Percentiles rank a stretch among this genome's conserved stretches.
Evolutionary conservation across 164 flowering plant species (phyloP).

Genomic region (Tetrastigma voinierianum): DNA sequence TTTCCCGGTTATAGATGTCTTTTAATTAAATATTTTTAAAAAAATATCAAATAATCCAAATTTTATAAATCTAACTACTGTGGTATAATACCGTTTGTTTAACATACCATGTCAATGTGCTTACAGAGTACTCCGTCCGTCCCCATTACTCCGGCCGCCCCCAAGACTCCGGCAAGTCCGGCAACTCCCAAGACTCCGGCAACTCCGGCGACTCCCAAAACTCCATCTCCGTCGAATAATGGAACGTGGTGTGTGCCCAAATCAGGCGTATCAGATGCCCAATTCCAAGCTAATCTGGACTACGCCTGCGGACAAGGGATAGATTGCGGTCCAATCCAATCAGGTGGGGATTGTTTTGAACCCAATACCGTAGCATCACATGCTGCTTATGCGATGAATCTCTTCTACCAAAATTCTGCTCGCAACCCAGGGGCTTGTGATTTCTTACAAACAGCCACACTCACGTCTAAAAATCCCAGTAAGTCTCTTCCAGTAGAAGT

Average conservation of each 20-base stretch:
- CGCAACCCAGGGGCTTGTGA: slow-evolving; percentile 25
- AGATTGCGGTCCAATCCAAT: slow-evolving; percentile 37
- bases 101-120: too few species aligned
- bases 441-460: slow-evolving; percentile 25
- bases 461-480: slow-evolving; percentile 38
- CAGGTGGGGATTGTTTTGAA: slow-evolving; percentile 38
- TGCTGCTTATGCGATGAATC: slow-evolving; percentile 50
- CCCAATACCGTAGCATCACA: slow-evolving; percentile 36
- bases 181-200: slow-evolving; percentile 22
- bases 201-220: too few species aligned
- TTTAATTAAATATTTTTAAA: too few species aligned
- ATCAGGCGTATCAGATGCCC: slow-evolving; percentile 21
- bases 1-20: too few species aligned
- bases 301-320: slow-evolving; percentile 34
- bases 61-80: too few species aligned
- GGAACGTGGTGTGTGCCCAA: slow-evolving; percentile 41
- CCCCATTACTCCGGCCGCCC: slow-evolving; percentile 24
- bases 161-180: too few species aligned
- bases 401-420: slow-evolving; percentile 30
- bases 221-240: slow-evolving; percentile 4
- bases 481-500: slow-evolving; percentile 16
- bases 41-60: too few species aligned
- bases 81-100: too few species aligned
- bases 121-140: too few species aligned
- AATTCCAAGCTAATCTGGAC: slow-evolving; percentile 31